These are phyloP conservation scores for Gentiana macrophylla DNA, from an alignment of 257 asterid species.

Conservation along the genomic window DNA sequence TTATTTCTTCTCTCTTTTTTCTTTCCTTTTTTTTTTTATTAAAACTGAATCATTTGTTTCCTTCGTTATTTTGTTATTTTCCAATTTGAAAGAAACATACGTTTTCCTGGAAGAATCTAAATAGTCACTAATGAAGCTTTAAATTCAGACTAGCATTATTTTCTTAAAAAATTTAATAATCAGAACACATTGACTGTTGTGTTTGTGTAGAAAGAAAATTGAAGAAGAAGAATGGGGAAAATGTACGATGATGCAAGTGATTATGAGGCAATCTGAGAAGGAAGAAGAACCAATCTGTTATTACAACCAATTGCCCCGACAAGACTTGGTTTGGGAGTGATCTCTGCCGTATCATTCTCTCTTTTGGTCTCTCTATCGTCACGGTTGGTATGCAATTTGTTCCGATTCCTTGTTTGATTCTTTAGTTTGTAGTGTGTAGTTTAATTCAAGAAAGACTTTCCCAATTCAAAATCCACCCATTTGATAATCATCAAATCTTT, in stretches of 20 bases:
- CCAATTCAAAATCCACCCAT: neutral
- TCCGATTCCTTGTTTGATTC: too few species aligned
- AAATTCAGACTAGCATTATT: too few species aligned
- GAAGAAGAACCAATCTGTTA: conserved; percentile 68
- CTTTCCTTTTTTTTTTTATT: too few species aligned
- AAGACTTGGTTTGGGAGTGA: conserved; percentile 87
- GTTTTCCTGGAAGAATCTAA: too few species aligned
- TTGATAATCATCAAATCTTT: neutral
- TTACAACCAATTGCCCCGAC: conserved; percentile 83
- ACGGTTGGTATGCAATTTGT: conserved; percentile 44
- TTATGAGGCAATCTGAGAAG: conserved; percentile 49
- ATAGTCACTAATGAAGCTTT: too few species aligned
- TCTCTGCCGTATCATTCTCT: conserved; percentile 83
- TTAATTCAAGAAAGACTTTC: neutral
- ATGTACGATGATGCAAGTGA: conserved; percentile 63
- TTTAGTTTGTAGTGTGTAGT: neutral
- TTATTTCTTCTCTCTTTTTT: too few species aligned
- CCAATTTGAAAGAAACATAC: too few species aligned
- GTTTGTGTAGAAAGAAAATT: neutral
- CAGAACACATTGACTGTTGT: neutral
- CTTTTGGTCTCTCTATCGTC: conserved; percentile 63
- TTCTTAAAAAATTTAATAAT: too few species aligned
- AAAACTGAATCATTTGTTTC: too few species aligned
- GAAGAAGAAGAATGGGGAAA: conserved; percentile 35
- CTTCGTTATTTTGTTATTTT: too few species aligned